These are phyloP conservation scores for Apiotrichum akiyoshidainum DNA, from an alignment of 1,284 basidiomycete species.

Conservation along the genomic window DNA sequence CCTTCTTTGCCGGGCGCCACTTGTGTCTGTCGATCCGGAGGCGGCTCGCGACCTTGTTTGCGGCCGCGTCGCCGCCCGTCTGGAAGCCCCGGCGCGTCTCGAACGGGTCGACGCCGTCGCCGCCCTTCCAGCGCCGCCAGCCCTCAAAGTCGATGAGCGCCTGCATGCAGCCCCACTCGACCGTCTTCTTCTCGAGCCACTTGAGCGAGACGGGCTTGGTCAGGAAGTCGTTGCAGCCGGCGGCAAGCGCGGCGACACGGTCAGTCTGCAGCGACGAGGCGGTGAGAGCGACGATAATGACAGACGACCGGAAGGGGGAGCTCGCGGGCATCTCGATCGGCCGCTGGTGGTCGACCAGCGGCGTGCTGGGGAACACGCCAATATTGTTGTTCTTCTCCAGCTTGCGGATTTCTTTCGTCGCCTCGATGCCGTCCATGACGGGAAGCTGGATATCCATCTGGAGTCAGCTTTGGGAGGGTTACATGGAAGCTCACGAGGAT, in stretches of 20 bases:
- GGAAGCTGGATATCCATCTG: constrained; percentile 99
- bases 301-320: constrained; percentile 80
- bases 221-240: constrained; percentile 98
- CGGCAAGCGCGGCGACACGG: constrained; percentile 90
- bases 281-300: constrained; percentile 97
- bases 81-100: constrained; percentile 46
- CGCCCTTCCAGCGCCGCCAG: constrained; percentile 48
- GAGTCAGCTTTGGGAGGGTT: not conserved
- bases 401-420: constrained; percentile 90
- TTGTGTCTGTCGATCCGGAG: constrained; percentile 43
- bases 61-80: constrained; percentile 42
- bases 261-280: constrained; percentile 90
- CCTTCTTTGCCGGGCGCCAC: constrained; percentile 6
- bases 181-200: constrained; percentile 98
- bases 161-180: constrained; percentile 79
- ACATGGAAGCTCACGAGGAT: constrained; percentile 64
- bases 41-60: constrained; percentile 39
- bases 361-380: constrained; percentile 65
- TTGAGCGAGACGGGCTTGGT: constrained; percentile 93
- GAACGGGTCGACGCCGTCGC: constrained; percentile 26
- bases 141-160: constrained; percentile 53
- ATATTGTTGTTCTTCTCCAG: constrained; percentile 69
- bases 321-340: constrained; percentile 20
- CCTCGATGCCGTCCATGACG: constrained; percentile 96
- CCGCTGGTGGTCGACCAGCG: constrained; percentile 57